Percentiles rank a stretch among this genome's conserved stretches.
These are phyloP conservation scores for Sphagnum tenellum DNA, from an alignment of 225 moss, liverwort and hornwort genomes.

Conservation along the genomic window DNA sequence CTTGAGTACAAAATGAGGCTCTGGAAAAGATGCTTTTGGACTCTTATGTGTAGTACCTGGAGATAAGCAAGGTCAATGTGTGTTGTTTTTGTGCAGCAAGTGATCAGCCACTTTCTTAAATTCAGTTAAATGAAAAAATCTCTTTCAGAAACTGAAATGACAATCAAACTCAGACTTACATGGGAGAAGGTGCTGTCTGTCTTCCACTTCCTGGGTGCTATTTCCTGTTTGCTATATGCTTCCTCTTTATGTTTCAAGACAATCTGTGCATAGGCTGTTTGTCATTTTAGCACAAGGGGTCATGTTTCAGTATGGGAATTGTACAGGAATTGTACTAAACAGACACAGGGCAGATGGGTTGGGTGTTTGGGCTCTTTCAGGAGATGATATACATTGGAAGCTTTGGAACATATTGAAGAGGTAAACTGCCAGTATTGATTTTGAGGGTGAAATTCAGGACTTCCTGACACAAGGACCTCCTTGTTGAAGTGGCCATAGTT, in stretches of 20 bases:
- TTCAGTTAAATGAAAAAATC: constrained; percentile 83
- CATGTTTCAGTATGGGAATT: no score
- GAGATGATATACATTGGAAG: constrained; percentile 93
- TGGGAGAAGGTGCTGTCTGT: constrained; percentile 86
- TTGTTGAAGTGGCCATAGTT: no score
- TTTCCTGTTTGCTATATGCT: no score
- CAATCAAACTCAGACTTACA: constrained; percentile 81
- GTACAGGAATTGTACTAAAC: constrained; percentile 18
- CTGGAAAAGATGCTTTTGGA: not conserved
- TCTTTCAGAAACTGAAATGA: constrained; percentile 89
- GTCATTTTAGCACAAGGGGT: constrained; percentile 8
- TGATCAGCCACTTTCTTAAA: constrained; percentile 90
- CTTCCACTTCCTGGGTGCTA: no score
- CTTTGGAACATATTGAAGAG: constrained; percentile 91
- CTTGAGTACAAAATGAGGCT: no score
- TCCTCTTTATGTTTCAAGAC: no score
- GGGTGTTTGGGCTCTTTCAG: constrained; percentile 95
- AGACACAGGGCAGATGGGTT: constrained; percentile 28
- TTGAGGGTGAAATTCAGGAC: no score
- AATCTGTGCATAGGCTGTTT: not conserved
- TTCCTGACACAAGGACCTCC: no score
- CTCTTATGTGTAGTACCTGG: not conserved
- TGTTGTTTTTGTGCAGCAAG: constrained; percentile 52
- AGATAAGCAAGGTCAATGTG: not conserved
- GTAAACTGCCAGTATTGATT: no score